Base-by-base conservation (phyloP, 2,329 filamentous ascomycete genomes). In the Simplicillium sp. region DNA sequence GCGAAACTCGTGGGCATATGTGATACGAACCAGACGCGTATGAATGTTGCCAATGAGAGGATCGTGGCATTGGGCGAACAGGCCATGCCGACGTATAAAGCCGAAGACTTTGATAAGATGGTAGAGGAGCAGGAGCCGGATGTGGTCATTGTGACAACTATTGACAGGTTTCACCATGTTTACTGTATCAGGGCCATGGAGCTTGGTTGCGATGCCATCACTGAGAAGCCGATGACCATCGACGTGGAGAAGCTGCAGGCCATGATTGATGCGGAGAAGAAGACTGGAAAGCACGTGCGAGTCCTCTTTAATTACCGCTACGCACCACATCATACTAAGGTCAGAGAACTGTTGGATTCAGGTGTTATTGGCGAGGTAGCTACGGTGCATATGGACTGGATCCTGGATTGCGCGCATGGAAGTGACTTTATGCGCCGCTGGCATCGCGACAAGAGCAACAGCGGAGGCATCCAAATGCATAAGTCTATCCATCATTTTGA, bases 141-240 rank as follows among this genome's bases (percentile, higher is more conserved):
- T 43, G 64, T 64, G 40, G 59, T 71, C 12, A 69, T 71, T 36
- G 60, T 71, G 17, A 71, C 67, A 2, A 71, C 68, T 0, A 70
- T 71, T 44, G 67, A 71, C 50, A 58, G 64, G 11, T 64, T 62
- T 8, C 68, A 71, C 51, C 61, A 70, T 43, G 57, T 55, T 4
- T 71, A 71, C 50, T 68, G 67, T 25, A 60, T 68, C 16, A 59
- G 64, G 7, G 66, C 67, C 0, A 56, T 71, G 43, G 67, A 71
- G 34, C 53, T 70, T 4, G 68, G 67, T 7, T 70, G 67, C 46
- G 61, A 70, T 44, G 68, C 68, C 3, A 61, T 72, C 14, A 71
- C 65, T 0, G 69, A 73, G 47, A 73, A 73, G 48, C 69, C 68
- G 2, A 71, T 72, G 68, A 72, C 69, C 1, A 69, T 71, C 38